Conservation (phyloP, 2,329 filamentous ascomycete species). For the Colletotrichum siamense region DNA sequence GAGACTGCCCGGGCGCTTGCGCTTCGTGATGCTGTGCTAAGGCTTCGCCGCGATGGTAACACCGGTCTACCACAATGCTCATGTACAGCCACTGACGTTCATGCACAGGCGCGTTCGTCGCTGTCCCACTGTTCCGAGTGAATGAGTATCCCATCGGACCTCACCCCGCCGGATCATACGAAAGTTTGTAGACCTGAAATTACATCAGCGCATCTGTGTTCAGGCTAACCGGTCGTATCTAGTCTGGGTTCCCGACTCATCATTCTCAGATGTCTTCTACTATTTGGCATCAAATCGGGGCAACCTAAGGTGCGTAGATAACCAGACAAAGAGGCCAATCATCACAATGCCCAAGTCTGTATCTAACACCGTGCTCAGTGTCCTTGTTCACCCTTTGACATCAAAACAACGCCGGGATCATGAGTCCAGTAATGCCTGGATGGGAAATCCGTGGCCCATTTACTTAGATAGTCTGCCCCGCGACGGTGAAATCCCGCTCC, state of each 20-base stretch:
- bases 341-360: background rate
- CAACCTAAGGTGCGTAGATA: slow-evolving; percentile 27
- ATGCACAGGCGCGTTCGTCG: slow-evolving; percentile 35
- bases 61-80: accelerated
- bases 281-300: slow-evolving; percentile 37
- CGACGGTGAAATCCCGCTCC: slow-evolving; percentile 31
- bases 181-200: slow-evolving; percentile 28
- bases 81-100: background rate
- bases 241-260: slow-evolving; percentile 39
- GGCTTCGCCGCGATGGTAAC: slow-evolving; percentile 35
- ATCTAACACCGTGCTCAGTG: slow-evolving; percentile 17
- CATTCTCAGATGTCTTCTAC: slow-evolving; percentile 39
- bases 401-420: slow-evolving; percentile 34
- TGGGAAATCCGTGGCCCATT: slow-evolving; percentile 38
- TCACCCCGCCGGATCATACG: slow-evolving; percentile 38
- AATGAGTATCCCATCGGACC: slow-evolving; percentile 37
- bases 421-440: slow-evolving; percentile 36
- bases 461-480: slow-evolving; percentile 32
- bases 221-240: background rate
- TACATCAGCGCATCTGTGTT: too few relatives aligned
- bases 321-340: background rate
- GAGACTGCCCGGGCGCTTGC: slow-evolving; percentile 36
- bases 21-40: slow-evolving; percentile 36
- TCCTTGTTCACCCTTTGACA: slow-evolving; percentile 37
- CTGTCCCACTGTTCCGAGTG: slow-evolving; percentile 35